Conservation (phyloP, 2,329 filamentous ascomycete species). For the Colletotrichum sp. region DNA sequence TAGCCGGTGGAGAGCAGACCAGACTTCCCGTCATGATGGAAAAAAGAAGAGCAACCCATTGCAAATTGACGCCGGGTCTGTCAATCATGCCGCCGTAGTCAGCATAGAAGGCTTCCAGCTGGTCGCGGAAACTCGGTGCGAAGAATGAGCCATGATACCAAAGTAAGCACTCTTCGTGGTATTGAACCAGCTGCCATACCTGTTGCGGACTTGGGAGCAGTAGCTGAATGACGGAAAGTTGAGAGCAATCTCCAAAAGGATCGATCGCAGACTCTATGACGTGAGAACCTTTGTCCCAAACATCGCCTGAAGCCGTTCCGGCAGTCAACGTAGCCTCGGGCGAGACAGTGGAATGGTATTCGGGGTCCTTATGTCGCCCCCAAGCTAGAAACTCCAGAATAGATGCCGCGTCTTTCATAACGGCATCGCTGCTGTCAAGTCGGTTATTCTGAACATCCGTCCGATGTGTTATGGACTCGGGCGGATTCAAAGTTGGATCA, state of each 20-base stretch:
- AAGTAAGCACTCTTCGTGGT: background rate
- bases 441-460: background rate
- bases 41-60: background rate
- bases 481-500: background rate
- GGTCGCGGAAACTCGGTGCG: background rate
- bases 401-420: slow-evolving; percentile 45
- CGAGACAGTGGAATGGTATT: background rate
- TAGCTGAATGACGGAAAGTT: background rate
- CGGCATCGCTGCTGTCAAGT: slow-evolving; percentile 24
- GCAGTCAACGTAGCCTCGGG: background rate
- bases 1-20: background rate
- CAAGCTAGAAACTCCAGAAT: slow-evolving; percentile 54
- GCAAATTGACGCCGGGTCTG: background rate
- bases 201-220: background rate
- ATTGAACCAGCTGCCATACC: background rate
- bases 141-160: background rate
- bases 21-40: background rate
- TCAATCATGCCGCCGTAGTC: background rate
- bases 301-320: background rate
- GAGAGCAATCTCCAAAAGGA: background rate
- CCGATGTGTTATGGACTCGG: background rate
- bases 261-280: background rate
- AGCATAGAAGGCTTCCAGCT: background rate
- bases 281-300: background rate
- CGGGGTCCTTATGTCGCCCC: slow-evolving; percentile 48